These are phyloP conservation scores for Sparassis latifolia DNA, from an alignment of 1,284 basidiomycete species.

Conservation along the genomic window DNA sequence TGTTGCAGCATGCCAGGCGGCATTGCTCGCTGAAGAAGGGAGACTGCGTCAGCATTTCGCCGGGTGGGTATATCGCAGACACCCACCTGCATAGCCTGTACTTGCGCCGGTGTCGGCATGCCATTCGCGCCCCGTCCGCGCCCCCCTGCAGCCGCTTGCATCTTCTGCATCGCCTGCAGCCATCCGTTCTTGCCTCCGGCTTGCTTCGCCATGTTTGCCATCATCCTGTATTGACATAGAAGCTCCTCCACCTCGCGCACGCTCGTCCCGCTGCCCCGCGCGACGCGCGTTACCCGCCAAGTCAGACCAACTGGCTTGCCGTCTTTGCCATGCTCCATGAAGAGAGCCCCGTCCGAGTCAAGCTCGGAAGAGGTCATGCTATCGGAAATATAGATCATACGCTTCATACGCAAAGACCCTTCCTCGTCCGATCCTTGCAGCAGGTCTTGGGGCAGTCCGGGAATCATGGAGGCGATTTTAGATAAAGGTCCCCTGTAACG, in stretches of 20 bases:
- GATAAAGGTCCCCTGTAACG: constrained; percentile 83
- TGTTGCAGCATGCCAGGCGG: constrained; percentile 86
- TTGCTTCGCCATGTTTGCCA: constrained; percentile 96
- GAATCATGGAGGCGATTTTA: constrained; percentile 99
- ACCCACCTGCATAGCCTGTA: constrained; percentile 84
- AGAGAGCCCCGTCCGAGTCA: constrained; percentile 90
- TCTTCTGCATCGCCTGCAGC: constrained; percentile 85
- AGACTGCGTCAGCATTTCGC: background rate
- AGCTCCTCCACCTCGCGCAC: constrained; percentile 97
- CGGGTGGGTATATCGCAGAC: background rate
- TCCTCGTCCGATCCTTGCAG: constrained; percentile 91
- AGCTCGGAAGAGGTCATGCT: constrained; percentile 93
- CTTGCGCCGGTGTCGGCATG: constrained; percentile 87
- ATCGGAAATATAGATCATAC: constrained; percentile 98
- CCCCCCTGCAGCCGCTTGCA: constrained; percentile 81
- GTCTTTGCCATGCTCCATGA: constrained; percentile 80
- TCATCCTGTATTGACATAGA: constrained; percentile 93
- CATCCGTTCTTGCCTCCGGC: constrained; percentile 96
- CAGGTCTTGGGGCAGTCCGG: constrained; percentile 87
- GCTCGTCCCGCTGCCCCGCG: constrained; percentile 91
- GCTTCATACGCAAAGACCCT: constrained; percentile 86
- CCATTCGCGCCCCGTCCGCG: constrained; percentile 80
- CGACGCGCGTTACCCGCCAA: constrained; percentile 85
- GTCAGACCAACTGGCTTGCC: constrained; percentile 80
- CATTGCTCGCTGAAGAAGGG: constrained; percentile 62